Percentiles rank a stretch among this genome's conserved stretches.
Conservation (phyloP, 441 rosid genomes). For the Brassica hybrid region DNA sequence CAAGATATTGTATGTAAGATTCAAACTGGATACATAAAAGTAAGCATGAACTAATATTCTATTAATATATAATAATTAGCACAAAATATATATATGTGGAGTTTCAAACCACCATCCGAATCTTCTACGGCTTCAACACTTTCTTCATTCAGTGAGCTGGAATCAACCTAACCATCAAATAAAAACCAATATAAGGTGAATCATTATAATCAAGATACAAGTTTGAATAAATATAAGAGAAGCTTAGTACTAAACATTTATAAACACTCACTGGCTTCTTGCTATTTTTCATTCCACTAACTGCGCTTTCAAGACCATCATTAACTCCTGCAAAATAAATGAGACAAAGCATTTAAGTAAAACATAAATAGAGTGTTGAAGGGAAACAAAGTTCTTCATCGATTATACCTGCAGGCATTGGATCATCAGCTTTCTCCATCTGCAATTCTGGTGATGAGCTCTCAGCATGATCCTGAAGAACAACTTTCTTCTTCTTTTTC, state of each 20-base stretch:
- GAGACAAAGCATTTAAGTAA: not conserved
- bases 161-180: constrained; percentile 52
- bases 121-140: constrained; percentile 55
- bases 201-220: not conserved
- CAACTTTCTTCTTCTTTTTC: constrained; percentile 55
- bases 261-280: constrained; percentile 80
- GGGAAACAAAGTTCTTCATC: not conserved
- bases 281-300: constrained; percentile 77
- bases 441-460: constrained; percentile 56
- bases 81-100: not conserved
- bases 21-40: constrained; percentile 3
- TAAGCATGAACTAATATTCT: not conserved
- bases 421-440: constrained; percentile 63
- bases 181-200: constrained; percentile 10
- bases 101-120: constrained; percentile 51
- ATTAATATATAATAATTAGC: not conserved
- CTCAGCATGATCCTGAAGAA: constrained; percentile 56
- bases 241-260: not conserved
- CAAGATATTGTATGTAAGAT: constrained; percentile 13
- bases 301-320: constrained; percentile 76
- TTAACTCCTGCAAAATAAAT: constrained; percentile 50
- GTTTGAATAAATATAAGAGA: not conserved
- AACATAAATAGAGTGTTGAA: not conserved
- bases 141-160: constrained; percentile 56
- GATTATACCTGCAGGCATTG: constrained; percentile 51